Base-by-base conservation (phyloP, 2,329 filamentous ascomycete species). In the Emmonsia crescens region DNA sequence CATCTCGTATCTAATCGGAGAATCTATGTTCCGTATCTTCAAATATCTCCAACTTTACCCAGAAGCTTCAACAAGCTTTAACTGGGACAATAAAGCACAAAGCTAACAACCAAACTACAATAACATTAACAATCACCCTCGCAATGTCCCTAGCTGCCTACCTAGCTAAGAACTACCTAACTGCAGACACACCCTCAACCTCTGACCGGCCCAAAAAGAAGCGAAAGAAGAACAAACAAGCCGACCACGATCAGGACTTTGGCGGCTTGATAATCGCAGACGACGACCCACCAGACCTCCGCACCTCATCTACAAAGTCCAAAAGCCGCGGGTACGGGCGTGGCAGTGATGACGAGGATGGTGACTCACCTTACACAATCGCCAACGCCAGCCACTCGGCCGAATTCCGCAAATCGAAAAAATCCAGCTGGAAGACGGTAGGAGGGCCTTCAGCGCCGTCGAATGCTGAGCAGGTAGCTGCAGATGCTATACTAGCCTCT, bases 111-210 rank as follows among this genome's bases (percentile, higher is more conserved):
- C 51, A 36, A 19, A 24, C n/a, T 5, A 21, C 31, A 36, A 44
- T 10, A 57, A 44, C 31, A 55, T 9, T 36, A 5, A 38, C 31
- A 55, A 36, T 21, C 16, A 52, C 48, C 1, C 21, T 24, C 48
- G 59, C 38, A 61, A 67, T 67, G 66, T 77, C 82, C 61, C 82
- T 96, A 66, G 87, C 91, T 62, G 85, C 86, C 71, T 99, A 97
- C 71, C 84, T 99, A 42, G 92, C 93, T 44, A 88, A 90, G 65
- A 94, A 91, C 74, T 99, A 99, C 74, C 86, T 99, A 57, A 89
- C 82, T 1, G 85, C 86, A 48, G 85, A 88, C 66, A 74, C 71
- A 1, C 63, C 68, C 2, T 62, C 65, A 2, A 38, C 63, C 31
- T 67, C 75, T 5, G 71, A 75, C 78, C 77, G 75, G 70, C 76